Evolutionary conservation across 1,139 yeast species (phyloP), one percentile per base, ranked within the genome.

Genomic region (Lodderomyces oxycetoniae): DNA sequence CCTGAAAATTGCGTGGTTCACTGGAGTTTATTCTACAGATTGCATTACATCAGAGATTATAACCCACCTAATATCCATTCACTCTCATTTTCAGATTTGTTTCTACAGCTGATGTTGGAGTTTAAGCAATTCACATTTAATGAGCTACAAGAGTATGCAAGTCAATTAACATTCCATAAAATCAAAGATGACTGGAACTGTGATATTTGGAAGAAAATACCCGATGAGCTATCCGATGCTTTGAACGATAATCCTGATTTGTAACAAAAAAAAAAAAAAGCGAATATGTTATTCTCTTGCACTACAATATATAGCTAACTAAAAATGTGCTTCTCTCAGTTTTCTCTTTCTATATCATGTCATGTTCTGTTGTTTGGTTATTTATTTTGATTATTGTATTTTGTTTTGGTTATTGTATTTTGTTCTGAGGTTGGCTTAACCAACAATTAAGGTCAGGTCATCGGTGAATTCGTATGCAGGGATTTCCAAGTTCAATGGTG

Each of bases 401-500:
- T n/a, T n/a, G n/a, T n/a, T n/a, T n/a, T n/a, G n/a, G n/a, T n/a
- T n/a, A n/a, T n/a, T n/a, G n/a, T n/a, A n/a, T n/a, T n/a, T n/a
- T n/a, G n/a, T n/a, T n/a, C n/a, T n/a, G n/a, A n/a, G n/a, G n/a
- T n/a, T 42, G 8, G 12, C 7, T 54, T 64, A 68, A 65, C 74
- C 91, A 57, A 88, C 78, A 52, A 91, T 65, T 63, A 86, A 82
- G 49, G 85, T 80, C 57, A 79, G 86, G 40, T 77, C 86, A 46
- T 77, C 84, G 45, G 78, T 63, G 61, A 93, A 85, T 53, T 79
- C 87, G 63, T 93, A 93, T 52, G 77, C 74, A 54, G 99, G 99
- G 53, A 93, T 77, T 74, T 91, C 98, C 74, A 93, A 79, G 77
- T 91, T 91, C 67, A 88, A 79, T 60, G 99, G 99, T 62, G 99